phyloP scores from a whole-genome alignment of 1,284 basidiomycete genomes.

The Takashimella koratensis region DNA sequence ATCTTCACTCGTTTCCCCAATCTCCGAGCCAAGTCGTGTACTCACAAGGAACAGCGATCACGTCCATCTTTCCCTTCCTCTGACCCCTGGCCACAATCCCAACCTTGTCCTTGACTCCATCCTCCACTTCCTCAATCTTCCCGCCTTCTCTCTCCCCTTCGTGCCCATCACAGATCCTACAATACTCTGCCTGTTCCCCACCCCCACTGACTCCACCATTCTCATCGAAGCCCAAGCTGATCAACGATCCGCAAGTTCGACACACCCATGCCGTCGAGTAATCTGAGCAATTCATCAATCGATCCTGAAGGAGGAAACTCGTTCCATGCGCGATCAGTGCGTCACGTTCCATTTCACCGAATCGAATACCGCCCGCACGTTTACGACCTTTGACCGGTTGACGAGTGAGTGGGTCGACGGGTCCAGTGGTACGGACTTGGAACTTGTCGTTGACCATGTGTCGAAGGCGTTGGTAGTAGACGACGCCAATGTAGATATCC shows the following conservation, averaged over 20 bases:
- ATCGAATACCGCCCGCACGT: constrained; percentile 97
- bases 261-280: constrained; percentile 99
- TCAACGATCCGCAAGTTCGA: constrained; percentile 88
- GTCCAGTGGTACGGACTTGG: constrained; percentile 97
- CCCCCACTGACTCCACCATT: constrained; percentile 54
- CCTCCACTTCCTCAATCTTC: constrained; percentile 10
- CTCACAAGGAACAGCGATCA: constrained; percentile 82
- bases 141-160: constrained; percentile 21
- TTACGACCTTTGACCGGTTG: constrained; percentile 99
- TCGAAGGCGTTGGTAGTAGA: constrained; percentile 96
- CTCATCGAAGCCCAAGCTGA: constrained; percentile 89
- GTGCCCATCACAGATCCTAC: constrained; percentile 77
- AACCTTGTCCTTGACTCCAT: constrained; percentile 9
- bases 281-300: constrained; percentile 99
- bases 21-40: too few species aligned
- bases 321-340: constrained; percentile 98
- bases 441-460: constrained; percentile 99
- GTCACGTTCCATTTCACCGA: constrained; percentile 99
- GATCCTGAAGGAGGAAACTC: constrained; percentile 94
- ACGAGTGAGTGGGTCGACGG: constrained; percentile 89
- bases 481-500: constrained; percentile 97
- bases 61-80: constrained; percentile 68
- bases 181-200: constrained; percentile 61
- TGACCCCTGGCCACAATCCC: constrained; percentile 47
- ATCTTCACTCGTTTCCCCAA: too few species aligned